Base-by-base conservation (phyloP, 352 stramenopile genomes). In the Peronospora belbahrii region DNA sequence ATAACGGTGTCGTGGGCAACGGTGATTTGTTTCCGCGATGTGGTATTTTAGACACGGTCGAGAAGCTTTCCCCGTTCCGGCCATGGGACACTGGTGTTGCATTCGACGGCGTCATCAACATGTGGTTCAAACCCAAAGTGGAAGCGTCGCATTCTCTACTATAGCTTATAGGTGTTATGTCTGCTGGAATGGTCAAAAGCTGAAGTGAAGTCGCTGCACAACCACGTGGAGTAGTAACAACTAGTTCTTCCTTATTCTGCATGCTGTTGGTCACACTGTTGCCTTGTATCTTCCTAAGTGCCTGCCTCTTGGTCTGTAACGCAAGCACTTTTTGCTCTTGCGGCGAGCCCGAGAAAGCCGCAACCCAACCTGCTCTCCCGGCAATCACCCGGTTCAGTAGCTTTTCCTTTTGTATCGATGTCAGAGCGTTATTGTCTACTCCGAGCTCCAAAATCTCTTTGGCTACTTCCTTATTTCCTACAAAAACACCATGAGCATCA, bases 361-460 rank as follows among this genome's bases (percentile, higher is more conserved):
- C 39, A 2, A 64, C 59, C 46, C 55, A 61, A 2, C 59, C 59
- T 28, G 48, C 54, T 52, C 41, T 49, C 0, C 73, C 67, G 14
- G 58, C 51, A 23, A 49, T 34, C 2, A 85, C 47, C 1, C 60
- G 55, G 39, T 76, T 49, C 25, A 67, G 50, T 41, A 79, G 49
- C 11, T 66, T 39, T 4, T 78, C 51, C 51, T 74, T 74, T 27
- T 83, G 53, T 13, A 33, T 37, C 5, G 59, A 31, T 4, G 56
- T 64, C 18, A 72, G 45, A 6, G 65, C 70, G 19, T 65, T 58
- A 42, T 81, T 70, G 7, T 62, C 42, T 10, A 86, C 69, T 13
- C 65, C 74, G 10, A 68, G 41, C 22, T 74, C 61, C 14, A 86
- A 31, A 49, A 86, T 67, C 31, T 83, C 70, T 36, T 86, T 59